phyloP scores from a whole-genome alignment of 75 land plant species.

The Gnetum montanum region DNA sequence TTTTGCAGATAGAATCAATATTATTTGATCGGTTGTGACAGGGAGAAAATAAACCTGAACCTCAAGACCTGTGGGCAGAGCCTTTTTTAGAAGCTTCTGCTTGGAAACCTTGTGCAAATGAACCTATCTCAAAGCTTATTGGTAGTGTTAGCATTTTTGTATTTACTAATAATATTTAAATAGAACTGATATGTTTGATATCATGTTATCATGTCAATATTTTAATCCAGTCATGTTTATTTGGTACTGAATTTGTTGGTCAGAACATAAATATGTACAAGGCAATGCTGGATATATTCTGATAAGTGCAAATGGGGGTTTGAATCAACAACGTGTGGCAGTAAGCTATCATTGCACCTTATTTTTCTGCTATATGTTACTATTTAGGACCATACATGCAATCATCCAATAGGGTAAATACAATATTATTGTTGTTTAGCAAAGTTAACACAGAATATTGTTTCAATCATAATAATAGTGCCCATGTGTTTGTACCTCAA shows the following conservation, averaged over 20 bases:
- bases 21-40: conserved; percentile 4
- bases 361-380: not conserved
- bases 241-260: not conserved
- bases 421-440: too few relatives aligned
- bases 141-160: conserved; percentile 19
- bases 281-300: conserved; percentile 75
- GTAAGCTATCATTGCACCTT: conserved; percentile 30
- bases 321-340: conserved; percentile 95
- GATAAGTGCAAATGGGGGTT: conserved; percentile 96
- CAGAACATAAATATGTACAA: conserved; percentile 25
- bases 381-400: not conserved
- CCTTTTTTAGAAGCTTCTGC: conserved; percentile 42
- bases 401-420: too few relatives aligned
- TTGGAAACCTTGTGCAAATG: conserved; percentile 90
- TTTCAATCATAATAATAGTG: too few relatives aligned
- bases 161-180: too few relatives aligned
- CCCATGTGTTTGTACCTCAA: too few relatives aligned
- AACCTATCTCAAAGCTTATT: conserved; percentile 35
- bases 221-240: too few relatives aligned
- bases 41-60: conserved; percentile 66
- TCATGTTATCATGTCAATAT: too few relatives aligned
- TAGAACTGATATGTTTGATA: too few relatives aligned
- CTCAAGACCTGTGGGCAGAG: conserved; percentile 78
- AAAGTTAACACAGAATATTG: too few relatives aligned
- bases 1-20: not conserved